Percentiles rank a stretch among this genome's conserved stretches.
These are phyloP conservation scores for Heterobasidion irregulare DNA, from an alignment of 1,284 basidiomycete genomes.

Conservation along the genomic window DNA sequence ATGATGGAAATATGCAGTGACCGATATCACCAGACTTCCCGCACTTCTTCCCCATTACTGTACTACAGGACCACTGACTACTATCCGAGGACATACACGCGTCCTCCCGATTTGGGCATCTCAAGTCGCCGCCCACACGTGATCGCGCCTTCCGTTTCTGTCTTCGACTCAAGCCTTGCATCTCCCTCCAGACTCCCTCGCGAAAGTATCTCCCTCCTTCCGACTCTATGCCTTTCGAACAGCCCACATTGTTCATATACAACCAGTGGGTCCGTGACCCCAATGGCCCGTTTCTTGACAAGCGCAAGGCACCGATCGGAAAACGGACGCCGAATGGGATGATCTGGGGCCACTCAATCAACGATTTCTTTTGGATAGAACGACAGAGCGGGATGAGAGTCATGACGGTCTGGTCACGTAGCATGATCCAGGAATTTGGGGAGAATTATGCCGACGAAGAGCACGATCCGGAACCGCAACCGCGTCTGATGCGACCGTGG, in stretches of 20 bases:
- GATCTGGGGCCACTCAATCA: constrained; percentile 23
- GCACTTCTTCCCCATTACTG: too few species aligned
- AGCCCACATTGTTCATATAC: not conserved
- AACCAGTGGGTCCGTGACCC: constrained; percentile 17
- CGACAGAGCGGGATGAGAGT: constrained; percentile 17
- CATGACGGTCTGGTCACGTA: constrained; percentile 23
- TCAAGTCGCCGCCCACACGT: too few species aligned
- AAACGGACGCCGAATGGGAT: constrained; percentile 19
- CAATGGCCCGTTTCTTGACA: constrained; percentile 16
- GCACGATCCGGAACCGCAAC: constrained; percentile 12
- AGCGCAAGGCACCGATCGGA: constrained; percentile 17
- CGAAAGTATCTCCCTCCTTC: too few species aligned
- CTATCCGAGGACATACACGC: too few species aligned
- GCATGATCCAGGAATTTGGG: constrained; percentile 24
- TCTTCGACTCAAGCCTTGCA: too few species aligned
- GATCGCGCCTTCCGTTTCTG: too few species aligned
- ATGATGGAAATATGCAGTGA: too few species aligned
- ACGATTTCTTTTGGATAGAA: constrained; percentile 22
- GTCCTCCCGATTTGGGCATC: too few species aligned
- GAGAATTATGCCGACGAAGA: constrained; percentile 15
- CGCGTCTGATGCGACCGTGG: constrained; percentile 13
- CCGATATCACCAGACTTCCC: too few species aligned
- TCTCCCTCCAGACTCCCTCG: too few species aligned
- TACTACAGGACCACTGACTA: too few species aligned
- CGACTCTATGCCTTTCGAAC: not conserved